phyloP scores from a whole-genome alignment of 176 grass and related monocot species.

The Chloris gayana region DNA sequence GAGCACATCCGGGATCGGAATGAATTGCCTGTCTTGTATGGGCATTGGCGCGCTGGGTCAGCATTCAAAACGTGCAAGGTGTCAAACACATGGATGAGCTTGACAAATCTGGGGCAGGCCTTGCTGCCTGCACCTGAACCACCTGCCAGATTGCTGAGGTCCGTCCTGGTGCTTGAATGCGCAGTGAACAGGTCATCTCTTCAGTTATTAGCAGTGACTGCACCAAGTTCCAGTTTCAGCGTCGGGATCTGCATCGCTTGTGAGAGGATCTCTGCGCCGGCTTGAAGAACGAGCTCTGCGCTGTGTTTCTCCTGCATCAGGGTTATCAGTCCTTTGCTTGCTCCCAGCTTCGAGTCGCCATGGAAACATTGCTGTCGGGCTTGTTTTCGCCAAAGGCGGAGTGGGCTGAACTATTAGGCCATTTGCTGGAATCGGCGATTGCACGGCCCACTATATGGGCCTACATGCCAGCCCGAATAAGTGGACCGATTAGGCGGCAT shows the following conservation, averaged over 20 bases:
- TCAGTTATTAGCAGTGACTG: neutral
- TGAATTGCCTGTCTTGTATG: neutral
- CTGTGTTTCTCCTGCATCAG: neutral
- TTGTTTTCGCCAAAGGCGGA: neutral
- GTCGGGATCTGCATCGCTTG: neutral
- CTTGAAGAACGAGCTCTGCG: neutral
- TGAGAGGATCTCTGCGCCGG: too few species aligned
- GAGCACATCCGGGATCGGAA: neutral
- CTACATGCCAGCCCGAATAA: neutral
- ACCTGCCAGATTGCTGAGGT: neutral
- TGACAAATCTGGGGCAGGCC: neutral
- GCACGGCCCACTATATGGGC: neutral
- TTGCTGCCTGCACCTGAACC: neutral
- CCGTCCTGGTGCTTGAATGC: neutral
- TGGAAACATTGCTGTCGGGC: neutral
- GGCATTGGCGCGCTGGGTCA: neutral
- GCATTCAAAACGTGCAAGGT: slow-evolving; percentile 3
- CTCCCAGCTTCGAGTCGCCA: neutral
- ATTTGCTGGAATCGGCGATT: neutral
- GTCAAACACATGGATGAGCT: neutral
- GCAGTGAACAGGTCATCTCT: neutral
- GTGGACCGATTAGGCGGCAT: neutral
- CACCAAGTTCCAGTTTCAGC: neutral
- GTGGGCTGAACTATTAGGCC: neutral
- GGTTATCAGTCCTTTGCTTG: neutral